A percentile compares a stretch with the other conserved stretches of the same genome.
phyloP scores from a whole-genome alignment of 371 early-diverging fungal species.

The Mucor mucedo region DNA sequence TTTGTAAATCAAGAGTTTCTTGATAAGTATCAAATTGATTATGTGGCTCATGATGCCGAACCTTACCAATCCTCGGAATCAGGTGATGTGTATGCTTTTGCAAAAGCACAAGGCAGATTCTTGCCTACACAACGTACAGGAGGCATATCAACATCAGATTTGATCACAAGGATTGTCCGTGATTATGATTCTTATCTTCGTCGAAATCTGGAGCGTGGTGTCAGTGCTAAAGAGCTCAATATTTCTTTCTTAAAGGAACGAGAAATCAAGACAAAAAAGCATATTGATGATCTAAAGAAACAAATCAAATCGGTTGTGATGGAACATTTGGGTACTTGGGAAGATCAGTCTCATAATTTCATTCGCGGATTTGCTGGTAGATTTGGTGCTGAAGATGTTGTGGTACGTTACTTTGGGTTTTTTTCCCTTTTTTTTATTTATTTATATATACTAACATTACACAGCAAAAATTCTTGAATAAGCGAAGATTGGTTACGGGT shows the following conservation, averaged over 20 bases:
- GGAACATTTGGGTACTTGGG: slow-evolving; percentile 70
- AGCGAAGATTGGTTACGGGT: slow-evolving; percentile 26
- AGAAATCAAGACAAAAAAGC: slow-evolving; percentile 74
- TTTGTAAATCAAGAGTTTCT: slow-evolving; percentile 87
- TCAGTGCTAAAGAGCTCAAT: slow-evolving; percentile 89
- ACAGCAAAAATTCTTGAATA: slow-evolving; percentile 33
- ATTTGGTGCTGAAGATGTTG: slow-evolving; percentile 70
- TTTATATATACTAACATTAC: background rate
- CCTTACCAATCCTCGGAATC: slow-evolving; percentile 84
- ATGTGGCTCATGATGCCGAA: slow-evolving; percentile 98
- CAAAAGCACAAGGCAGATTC: slow-evolving; percentile 89
- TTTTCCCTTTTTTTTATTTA: background rate
- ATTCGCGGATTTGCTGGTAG: slow-evolving; percentile 69
- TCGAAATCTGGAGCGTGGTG: slow-evolving; percentile 93
- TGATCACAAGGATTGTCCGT: slow-evolving; percentile 94
- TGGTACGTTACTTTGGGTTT: slow-evolving; percentile 22
- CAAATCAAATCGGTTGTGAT: slow-evolving; percentile 68
- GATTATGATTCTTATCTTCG: slow-evolving; percentile 95
- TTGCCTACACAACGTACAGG: slow-evolving; percentile 92
- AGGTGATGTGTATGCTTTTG: slow-evolving; percentile 94
- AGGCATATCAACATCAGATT: slow-evolving; percentile 93
- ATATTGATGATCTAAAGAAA: slow-evolving; percentile 64
- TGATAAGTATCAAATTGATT: slow-evolving; percentile 90
- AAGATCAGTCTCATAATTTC: slow-evolving; percentile 71
- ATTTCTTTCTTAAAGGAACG: slow-evolving; percentile 86